These are phyloP conservation scores for Entoloma clypeatum DNA, from an alignment of 1,284 basidiomycete genomes.

Conservation along the genomic window DNA sequence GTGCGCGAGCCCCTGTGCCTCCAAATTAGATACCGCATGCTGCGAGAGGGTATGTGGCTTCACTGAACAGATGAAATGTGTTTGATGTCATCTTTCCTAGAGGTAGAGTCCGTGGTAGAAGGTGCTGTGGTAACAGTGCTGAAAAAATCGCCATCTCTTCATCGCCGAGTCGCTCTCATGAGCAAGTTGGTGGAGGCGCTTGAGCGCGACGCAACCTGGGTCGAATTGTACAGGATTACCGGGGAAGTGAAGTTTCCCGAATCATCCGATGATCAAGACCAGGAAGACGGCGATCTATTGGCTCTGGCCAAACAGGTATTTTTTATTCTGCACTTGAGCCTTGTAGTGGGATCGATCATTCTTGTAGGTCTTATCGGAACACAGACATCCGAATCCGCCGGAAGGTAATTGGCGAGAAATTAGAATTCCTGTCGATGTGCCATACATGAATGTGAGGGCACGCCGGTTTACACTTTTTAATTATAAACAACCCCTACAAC, in stretches of 20 bases:
- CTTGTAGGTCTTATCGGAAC: constrained; percentile 39
- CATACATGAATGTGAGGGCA: constrained; percentile 65
- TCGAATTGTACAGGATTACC: constrained; percentile 61
- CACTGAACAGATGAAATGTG: constrained; percentile 6
- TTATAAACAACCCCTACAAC: constrained; percentile 1
- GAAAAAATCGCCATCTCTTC: constrained; percentile 27
- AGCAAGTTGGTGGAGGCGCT: constrained; percentile 54
- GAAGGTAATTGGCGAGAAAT: constrained; percentile 62
- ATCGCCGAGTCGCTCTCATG: constrained; percentile 40
- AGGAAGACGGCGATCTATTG: constrained; percentile 36
- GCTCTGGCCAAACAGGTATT: constrained; percentile 39
- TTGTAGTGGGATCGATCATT: constrained; percentile 4
- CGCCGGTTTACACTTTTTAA: background rate
- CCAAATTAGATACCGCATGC: constrained; percentile 63
- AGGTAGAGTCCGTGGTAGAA: constrained; percentile 59
- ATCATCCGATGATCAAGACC: constrained; percentile 33
- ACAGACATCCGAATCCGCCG: constrained; percentile 35
- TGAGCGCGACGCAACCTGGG: constrained; percentile 61
- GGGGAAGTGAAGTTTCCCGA: constrained; percentile 61
- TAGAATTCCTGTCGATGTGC: constrained; percentile 78
- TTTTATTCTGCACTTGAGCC: background rate
- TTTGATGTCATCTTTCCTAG: constrained; percentile 31
- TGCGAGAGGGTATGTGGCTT: constrained; percentile 60
- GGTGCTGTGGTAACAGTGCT: constrained; percentile 43
- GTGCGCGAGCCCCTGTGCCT: constrained; percentile 63